Conservation (phyloP, 148 eudicot species). For the Polygonum maritimum region DNA sequence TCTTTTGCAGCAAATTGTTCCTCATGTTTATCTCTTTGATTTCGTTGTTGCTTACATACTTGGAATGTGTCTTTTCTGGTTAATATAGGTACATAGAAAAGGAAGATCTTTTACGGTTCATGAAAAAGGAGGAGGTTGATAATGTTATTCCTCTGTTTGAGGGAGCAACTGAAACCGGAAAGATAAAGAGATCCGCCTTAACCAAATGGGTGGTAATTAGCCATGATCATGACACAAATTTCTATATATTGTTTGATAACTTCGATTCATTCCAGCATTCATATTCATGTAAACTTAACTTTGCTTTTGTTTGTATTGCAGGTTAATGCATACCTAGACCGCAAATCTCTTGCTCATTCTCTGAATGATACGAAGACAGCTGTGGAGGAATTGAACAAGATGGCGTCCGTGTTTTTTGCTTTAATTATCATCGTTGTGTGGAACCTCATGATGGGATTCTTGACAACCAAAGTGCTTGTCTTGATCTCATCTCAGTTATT, state of each 20-base stretch:
- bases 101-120: conserved; percentile 13
- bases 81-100: conserved; percentile 11
- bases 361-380: conserved; percentile 79
- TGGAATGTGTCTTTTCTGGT: neutral
- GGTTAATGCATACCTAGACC: conserved; percentile 63
- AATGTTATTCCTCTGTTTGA: conserved; percentile 9
- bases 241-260: neutral
- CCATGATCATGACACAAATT: neutral
- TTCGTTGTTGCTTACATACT: neutral
- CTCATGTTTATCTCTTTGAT: neutral
- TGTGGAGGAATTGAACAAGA: conserved; percentile 59
- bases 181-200: conserved; percentile 12
- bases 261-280: neutral
- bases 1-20: neutral
- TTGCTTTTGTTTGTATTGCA: conserved; percentile 12
- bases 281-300: neutral
- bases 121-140: conserved; percentile 14
- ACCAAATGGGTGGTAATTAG: conserved; percentile 15
- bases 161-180: conserved; percentile 15
- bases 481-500: conserved; percentile 67
- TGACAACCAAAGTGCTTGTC: conserved; percentile 56
- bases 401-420: conserved; percentile 32
- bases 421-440: conserved; percentile 47
- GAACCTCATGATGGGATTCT: conserved; percentile 69
- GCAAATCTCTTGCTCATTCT: conserved; percentile 62